Evolutionary conservation across 2,329 filamentous ascomycete species (phyloP).

Genomic region (Fusarium veterinarium): DNA sequence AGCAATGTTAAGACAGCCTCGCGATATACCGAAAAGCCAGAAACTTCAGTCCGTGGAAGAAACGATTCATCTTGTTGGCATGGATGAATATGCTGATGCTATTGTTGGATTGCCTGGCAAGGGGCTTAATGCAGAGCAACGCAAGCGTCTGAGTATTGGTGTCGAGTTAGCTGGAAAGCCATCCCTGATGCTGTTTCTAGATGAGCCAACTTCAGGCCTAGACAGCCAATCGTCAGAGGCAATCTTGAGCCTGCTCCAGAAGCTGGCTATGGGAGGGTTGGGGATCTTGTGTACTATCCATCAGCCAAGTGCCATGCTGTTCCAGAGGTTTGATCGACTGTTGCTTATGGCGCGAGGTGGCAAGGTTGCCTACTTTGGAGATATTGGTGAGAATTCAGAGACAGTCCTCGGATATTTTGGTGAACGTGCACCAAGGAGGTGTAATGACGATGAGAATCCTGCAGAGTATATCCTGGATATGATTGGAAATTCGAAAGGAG

Average conservation of each 20-base stretch:
- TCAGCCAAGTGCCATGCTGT: constrained; percentile 64
- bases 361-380: constrained; percentile 75
- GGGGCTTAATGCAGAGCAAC: constrained; percentile 70
- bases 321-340: constrained; percentile 68
- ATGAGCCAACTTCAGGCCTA: constrained; percentile 62
- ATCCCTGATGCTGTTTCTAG: constrained; percentile 69
- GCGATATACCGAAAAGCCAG: constrained; percentile 54
- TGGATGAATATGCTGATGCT: constrained; percentile 74
- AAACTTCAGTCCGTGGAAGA: constrained; percentile 72
- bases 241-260: not conserved
- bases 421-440: constrained; percentile 66
- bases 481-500: not conserved
- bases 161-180: constrained; percentile 68
- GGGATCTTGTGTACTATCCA: constrained; percentile 68
- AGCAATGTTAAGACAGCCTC: constrained; percentile 67
- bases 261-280: not conserved
- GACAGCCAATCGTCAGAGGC: constrained; percentile 7
- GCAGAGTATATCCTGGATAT: constrained; percentile 74
- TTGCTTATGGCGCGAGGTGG: constrained; percentile 73
- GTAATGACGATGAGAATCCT: constrained; percentile 70
- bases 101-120: constrained; percentile 72
- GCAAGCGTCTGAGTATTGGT: constrained; percentile 71
- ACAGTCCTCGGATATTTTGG: constrained; percentile 73
- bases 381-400: constrained; percentile 69
- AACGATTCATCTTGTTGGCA: constrained; percentile 70